Percentiles rank a stretch among this genome's conserved stretches.
Conservation (phyloP, 441 rosid genomes). For the Biscutella laevigata region DNA sequence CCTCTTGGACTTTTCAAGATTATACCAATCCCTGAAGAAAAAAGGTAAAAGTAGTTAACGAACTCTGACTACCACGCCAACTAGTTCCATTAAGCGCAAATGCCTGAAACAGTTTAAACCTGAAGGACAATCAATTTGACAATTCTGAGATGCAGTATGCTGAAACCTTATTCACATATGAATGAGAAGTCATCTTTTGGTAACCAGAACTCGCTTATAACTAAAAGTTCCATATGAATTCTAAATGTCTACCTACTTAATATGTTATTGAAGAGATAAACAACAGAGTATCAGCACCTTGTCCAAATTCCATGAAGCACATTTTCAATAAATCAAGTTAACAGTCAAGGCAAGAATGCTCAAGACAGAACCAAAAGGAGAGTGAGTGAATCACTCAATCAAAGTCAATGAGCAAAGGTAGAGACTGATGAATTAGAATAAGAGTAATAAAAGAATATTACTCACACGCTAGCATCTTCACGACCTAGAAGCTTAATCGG, state of each 20-base stretch:
- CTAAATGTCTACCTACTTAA: not conserved
- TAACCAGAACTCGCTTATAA: not conserved
- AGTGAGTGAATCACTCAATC: slow-evolving; percentile 8
- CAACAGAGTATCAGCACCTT: not conserved
- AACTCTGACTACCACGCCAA: not conserved
- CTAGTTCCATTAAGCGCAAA: not conserved
- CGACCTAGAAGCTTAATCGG: slow-evolving; percentile 97
- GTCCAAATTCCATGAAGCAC: not conserved
- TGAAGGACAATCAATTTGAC: not conserved
- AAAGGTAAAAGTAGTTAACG: not conserved
- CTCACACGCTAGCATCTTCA: slow-evolving; percentile 93
- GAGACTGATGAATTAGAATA: not conserved
- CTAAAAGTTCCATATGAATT: not conserved
- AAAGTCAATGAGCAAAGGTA: not conserved
- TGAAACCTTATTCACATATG: not conserved
- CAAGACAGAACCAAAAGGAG: not conserved
- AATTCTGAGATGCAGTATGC: not conserved
- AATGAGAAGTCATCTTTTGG: not conserved
- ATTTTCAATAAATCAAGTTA: not conserved
- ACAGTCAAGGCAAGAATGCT: not conserved
- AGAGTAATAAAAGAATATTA: slow-evolving; percentile 4
- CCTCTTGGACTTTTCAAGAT: slow-evolving; percentile 92
- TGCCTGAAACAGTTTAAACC: not conserved
- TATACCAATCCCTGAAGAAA: slow-evolving; percentile 80
- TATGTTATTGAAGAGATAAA: not conserved